Evolutionary conservation across 768 basidiomycete species (phyloP).

Genomic region (Xerocomellus chrysenteron): DNA sequence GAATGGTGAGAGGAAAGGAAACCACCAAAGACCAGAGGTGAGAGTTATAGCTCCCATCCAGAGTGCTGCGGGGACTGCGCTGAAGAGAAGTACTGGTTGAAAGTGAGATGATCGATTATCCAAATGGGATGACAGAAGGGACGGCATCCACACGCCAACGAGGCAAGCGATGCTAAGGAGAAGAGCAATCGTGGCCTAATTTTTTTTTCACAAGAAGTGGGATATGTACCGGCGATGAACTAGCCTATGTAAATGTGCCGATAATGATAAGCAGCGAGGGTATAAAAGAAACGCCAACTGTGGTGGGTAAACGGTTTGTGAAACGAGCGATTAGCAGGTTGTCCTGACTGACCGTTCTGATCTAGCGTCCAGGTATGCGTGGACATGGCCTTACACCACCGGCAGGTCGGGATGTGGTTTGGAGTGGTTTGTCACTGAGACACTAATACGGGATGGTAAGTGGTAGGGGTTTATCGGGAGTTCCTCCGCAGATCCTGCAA

Average conservation of each 20-base stretch:
- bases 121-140: not conserved
- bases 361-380: not conserved
- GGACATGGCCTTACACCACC: not conserved
- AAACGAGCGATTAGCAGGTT: too few species aligned
- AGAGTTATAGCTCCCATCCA: not conserved
- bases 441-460: too few species aligned
- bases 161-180: not conserved
- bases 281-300: not conserved
- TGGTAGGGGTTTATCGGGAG: conserved; percentile 9
- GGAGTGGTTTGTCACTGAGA: not conserved
- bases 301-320: not conserved
- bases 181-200: conserved; percentile 1
- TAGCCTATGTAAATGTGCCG: too few species aligned
- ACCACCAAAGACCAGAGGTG: not conserved
- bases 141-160: not conserved
- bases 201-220: not conserved
- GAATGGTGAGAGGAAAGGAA: not conserved
- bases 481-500: conserved; percentile 26
- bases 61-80: not conserved
- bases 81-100: not conserved
- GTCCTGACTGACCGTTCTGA: not conserved
- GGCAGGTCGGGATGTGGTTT: not conserved
- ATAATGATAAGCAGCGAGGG: too few species aligned
- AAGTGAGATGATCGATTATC: too few species aligned
- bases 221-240: too few species aligned